Evolutionary conservation across 2,329 filamentous ascomycete genomes (phyloP).

Genomic region (Alternaria longipes): DNA sequence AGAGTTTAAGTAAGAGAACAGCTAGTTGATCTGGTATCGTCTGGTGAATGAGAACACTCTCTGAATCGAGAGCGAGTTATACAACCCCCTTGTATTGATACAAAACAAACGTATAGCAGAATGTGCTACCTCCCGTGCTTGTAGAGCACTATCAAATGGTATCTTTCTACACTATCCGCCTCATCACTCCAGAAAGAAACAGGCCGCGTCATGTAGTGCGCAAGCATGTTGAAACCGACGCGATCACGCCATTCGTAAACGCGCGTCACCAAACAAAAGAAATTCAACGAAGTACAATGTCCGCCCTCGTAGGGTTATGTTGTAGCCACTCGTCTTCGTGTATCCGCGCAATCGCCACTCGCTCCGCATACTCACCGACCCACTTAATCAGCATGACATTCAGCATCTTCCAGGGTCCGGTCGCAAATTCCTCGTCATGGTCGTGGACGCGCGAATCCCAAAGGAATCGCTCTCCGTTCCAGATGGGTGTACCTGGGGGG

Average conservation of each 20-base stretch:
- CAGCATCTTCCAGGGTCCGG: conserved; percentile 43
- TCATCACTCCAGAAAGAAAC: background rate
- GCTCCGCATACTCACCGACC: conserved; percentile 35
- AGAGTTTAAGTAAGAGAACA: background rate
- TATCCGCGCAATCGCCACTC: conserved; percentile 44
- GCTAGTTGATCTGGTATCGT: background rate
- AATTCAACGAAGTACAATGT: conserved; percentile 38
- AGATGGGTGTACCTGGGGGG: conserved; percentile 46
- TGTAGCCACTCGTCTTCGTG: conserved; percentile 44
- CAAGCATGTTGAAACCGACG: background rate
- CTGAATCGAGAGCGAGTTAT: background rate
- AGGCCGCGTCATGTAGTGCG: background rate
- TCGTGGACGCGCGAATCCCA: conserved; percentile 42
- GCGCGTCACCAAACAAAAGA: background rate
- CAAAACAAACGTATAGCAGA: background rate
- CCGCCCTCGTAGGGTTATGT: conserved; percentile 27
- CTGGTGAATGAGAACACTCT: background rate
- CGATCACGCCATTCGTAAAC: background rate
- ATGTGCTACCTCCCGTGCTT: background rate
- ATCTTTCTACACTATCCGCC: background rate
- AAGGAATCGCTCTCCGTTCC: conserved; percentile 38
- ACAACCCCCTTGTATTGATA: background rate
- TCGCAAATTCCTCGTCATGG: conserved; percentile 32
- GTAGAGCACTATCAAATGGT: background rate
- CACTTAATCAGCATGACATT: conserved; percentile 48